Conservation (phyloP, 345 rosid species). For the Barbarea vulgaris region DNA sequence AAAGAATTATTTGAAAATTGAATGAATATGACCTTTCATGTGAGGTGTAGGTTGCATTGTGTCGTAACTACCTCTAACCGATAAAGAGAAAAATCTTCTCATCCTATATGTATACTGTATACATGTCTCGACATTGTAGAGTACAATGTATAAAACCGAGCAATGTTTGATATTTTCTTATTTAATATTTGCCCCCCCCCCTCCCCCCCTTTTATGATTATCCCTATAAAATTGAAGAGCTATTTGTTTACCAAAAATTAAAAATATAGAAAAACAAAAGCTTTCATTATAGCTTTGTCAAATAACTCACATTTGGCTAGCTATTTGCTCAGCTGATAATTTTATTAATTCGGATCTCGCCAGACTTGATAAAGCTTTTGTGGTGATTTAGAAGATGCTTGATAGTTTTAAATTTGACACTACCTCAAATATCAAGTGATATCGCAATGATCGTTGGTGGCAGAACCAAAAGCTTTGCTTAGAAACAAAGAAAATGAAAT, state of each 20-base stretch:
- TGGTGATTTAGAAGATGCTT: no score
- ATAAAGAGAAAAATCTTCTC: background rate
- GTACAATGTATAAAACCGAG: no score
- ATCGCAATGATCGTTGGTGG: background rate
- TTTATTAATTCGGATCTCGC: background rate
- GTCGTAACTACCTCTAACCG: constrained; percentile 32
- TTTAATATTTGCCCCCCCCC: no score
- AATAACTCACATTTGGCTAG: background rate
- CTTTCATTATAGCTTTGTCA: background rate
- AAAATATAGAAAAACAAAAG: no score
- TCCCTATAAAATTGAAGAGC: background rate
- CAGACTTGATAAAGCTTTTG: background rate
- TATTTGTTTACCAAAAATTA: background rate
- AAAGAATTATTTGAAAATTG: background rate
- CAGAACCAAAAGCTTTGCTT: background rate
- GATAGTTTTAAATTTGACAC: no score
- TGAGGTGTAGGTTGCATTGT: constrained; percentile 32
- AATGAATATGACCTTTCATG: constrained; percentile 42
- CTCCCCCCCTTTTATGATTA: no score
- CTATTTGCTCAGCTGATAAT: background rate
- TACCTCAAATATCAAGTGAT: no score
- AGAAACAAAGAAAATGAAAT: background rate
- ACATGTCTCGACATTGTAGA: background rate
- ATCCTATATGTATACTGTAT: background rate
- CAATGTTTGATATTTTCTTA: background rate